These are phyloP conservation scores for Deinandra increscens DNA, from an alignment of 129 eudicot species.

Conservation along the genomic window DNA sequence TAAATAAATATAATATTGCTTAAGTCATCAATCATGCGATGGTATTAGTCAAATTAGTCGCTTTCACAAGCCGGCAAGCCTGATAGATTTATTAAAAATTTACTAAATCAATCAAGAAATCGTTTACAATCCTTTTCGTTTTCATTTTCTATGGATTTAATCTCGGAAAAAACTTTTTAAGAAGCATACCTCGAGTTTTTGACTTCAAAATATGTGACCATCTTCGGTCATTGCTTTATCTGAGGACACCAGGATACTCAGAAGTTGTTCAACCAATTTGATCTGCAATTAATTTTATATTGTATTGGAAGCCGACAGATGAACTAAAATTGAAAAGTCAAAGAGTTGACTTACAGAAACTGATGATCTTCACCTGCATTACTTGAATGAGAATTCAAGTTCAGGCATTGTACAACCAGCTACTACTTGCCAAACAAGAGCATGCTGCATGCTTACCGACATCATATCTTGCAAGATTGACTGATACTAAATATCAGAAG, in stretches of 20 bases:
- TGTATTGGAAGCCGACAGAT: constrained; percentile 18
- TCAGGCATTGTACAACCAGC: constrained; percentile 11
- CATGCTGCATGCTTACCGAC: too few relatives aligned
- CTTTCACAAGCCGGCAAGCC: constrained; percentile 33
- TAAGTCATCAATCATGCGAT: constrained; percentile 20
- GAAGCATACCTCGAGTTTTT: constrained; percentile 25
- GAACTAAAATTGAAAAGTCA: constrained; percentile 29
- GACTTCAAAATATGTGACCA: constrained; percentile 5
- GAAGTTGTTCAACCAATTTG: constrained; percentile 18
- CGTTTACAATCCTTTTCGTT: neutral
- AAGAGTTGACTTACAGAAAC: constrained; percentile 18
- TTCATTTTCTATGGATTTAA: neutral
- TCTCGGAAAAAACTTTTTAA: constrained; percentile 9
- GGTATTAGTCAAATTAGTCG: constrained; percentile 11
- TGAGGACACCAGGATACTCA: neutral
- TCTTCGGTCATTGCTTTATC: constrained; percentile 3
- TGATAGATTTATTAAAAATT: neutral
- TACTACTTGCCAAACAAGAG: too few relatives aligned
- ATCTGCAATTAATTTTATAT: constrained; percentile 25
- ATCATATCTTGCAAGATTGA: constrained; percentile 8
- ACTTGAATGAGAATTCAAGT: neutral
- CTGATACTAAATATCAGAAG: neutral
- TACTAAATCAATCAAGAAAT: neutral
- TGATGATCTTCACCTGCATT: constrained; percentile 24
- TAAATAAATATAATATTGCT: neutral